Evolutionary conservation across 805 yeast genomes (phyloP).

Genomic region (Zygoascus bituminiphila): DNA sequence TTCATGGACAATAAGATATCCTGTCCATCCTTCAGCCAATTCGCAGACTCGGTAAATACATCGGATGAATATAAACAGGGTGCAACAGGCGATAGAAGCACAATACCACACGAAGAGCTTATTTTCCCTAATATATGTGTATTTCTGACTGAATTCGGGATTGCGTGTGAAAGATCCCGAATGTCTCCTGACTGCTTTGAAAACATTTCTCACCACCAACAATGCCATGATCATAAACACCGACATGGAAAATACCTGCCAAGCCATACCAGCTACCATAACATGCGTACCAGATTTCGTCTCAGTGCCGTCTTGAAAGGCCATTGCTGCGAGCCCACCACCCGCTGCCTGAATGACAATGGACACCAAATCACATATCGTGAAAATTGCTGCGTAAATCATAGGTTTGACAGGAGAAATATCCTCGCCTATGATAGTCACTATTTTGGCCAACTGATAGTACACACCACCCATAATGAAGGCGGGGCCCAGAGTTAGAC

Average conservation of each 20-base stretch:
- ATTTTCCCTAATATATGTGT: slow-evolving; percentile 9
- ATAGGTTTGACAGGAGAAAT: slow-evolving; percentile 48
- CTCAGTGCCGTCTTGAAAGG: slow-evolving; percentile 28
- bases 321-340: slow-evolving; percentile 60
- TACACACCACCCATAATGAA: slow-evolving; percentile 81
- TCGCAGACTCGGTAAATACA: slow-evolving; percentile 72
- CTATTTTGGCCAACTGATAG: slow-evolving; percentile 56
- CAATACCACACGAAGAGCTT: slow-evolving; percentile 7
- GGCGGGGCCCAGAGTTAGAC: slow-evolving; percentile 73
- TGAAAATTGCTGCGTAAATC: slow-evolving; percentile 55
- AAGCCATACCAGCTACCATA: slow-evolving; percentile 71
- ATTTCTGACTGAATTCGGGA: slow-evolving; percentile 8
- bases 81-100: slow-evolving; percentile 12
- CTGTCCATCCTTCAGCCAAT: slow-evolving; percentile 63
- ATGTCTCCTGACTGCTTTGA: neutral
- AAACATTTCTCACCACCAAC: slow-evolving; percentile 30
- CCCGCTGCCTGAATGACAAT: slow-evolving; percentile 65
- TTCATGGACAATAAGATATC: slow-evolving; percentile 55
- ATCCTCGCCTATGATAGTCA: slow-evolving; percentile 50
- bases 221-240: slow-evolving; percentile 46
- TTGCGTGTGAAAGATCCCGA: neutral
- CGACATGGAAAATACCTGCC: slow-evolving; percentile 66
- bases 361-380: slow-evolving; percentile 56
- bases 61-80: slow-evolving; percentile 28
- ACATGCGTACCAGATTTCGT: slow-evolving; percentile 47